A percentile compares a stretch with the other conserved stretches of the same genome.
These are phyloP conservation scores for Dianthus caryophyllus DNA, from an alignment of 148 eudicot genomes.

Conservation along the genomic window DNA sequence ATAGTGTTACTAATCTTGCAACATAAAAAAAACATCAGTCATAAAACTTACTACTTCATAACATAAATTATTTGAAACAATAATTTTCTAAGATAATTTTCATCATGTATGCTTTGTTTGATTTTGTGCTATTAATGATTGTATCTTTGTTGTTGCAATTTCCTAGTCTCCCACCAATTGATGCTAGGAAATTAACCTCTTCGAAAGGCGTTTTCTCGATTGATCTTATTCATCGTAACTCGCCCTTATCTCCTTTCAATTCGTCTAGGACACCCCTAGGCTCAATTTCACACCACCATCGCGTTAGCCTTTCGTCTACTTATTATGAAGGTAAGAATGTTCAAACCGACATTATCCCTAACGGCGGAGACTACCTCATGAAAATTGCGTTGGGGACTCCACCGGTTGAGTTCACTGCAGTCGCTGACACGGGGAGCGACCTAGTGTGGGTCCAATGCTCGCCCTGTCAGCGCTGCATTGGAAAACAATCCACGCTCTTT, in stretches of 20 bases:
- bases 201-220: not conserved
- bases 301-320: constrained; percentile 11
- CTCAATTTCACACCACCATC: constrained; percentile 21
- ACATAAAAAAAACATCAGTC: constrained; percentile 4
- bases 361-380: constrained; percentile 32
- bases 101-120: constrained; percentile 3
- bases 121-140: constrained; percentile 4
- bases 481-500: constrained; percentile 17
- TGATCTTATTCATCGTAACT: constrained; percentile 24
- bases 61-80: not conserved
- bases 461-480: constrained; percentile 27
- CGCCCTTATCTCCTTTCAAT: constrained; percentile 15
- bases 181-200: constrained; percentile 11
- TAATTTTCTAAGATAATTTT: not conserved
- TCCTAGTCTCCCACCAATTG: not conserved
- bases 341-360: constrained; percentile 21
- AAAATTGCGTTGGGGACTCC: constrained; percentile 29
- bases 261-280: constrained; percentile 16
- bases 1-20: not conserved
- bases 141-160: constrained; percentile 6
- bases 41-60: not conserved
- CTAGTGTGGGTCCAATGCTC: constrained; percentile 33
- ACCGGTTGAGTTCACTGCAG: constrained; percentile 20
- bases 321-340: constrained; percentile 9
- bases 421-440: constrained; percentile 35